These are phyloP conservation scores for Metschnikowia kofuensis DNA, from an alignment of 805 yeast genomes.

Conservation along the genomic window DNA sequence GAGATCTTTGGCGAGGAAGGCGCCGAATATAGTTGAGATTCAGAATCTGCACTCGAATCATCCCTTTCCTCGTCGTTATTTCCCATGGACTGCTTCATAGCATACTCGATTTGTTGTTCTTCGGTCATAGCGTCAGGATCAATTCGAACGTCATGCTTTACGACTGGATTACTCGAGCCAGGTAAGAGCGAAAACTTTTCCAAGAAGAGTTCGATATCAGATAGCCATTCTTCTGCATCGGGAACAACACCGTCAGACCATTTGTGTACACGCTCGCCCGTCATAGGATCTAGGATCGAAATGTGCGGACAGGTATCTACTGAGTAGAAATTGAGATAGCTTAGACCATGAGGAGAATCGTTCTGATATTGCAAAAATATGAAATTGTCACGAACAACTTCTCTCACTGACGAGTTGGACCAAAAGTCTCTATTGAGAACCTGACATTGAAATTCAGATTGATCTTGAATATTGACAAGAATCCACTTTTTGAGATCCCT, in stretches of 20 bases:
- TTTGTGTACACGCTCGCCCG: constrained; percentile 81
- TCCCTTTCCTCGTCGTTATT: constrained; percentile 19
- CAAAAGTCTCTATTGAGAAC: constrained; percentile 90
- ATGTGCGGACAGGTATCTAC: constrained; percentile 78
- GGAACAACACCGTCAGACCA: constrained; percentile 74
- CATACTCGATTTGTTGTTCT: constrained; percentile 79
- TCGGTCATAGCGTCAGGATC: constrained; percentile 70
- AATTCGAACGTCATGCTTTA: constrained; percentile 54
- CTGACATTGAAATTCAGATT: constrained; percentile 83
- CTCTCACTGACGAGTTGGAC: constrained; percentile 68
- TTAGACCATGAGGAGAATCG: constrained; percentile 72
- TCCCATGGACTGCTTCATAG: constrained; percentile 62
- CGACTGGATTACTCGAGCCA: constrained; percentile 61
- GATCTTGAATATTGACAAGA: constrained; percentile 82
- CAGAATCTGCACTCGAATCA: constrained; percentile 25
- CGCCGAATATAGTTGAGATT: constrained; percentile 16
- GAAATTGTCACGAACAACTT: constrained; percentile 62
- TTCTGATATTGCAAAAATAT: constrained; percentile 81
- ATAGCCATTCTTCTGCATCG: constrained; percentile 53
- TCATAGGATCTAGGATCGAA: constrained; percentile 89
- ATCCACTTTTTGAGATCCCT: constrained; percentile 72
- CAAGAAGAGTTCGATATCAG: constrained; percentile 70
- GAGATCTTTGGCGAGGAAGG: constrained; percentile 12
- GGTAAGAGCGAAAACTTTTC: constrained; percentile 62
- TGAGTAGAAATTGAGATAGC: constrained; percentile 71